Evolutionary conservation across 2,329 filamentous ascomycete genomes (phyloP).

Genomic region (Pseudogymnoascus sp.): DNA sequence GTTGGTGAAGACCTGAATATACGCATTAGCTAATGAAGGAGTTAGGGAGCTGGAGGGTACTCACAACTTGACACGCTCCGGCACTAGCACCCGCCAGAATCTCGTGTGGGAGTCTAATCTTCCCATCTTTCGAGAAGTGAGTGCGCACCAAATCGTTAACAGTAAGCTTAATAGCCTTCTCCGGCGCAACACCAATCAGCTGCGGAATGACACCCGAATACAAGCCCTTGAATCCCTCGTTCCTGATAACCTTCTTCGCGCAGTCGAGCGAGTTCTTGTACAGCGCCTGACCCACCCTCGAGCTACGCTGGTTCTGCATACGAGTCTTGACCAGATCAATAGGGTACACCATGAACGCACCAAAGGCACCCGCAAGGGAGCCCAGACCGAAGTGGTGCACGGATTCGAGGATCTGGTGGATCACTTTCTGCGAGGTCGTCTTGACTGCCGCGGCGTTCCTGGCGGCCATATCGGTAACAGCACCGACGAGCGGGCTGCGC

Average conservation of each 20-base stretch:
- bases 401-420: constrained; percentile 65
- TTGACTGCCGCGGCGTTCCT: constrained; percentile 41
- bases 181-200: constrained; percentile 93
- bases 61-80: constrained; percentile 91
- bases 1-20: constrained; percentile 78
- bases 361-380: constrained; percentile 87
- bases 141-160: constrained; percentile 89
- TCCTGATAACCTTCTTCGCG: constrained; percentile 83
- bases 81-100: constrained; percentile 82
- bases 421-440: constrained; percentile 47
- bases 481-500: constrained; percentile 49
- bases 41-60: constrained; percentile 33
- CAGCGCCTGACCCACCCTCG: constrained; percentile 73
- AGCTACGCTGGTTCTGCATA: constrained; percentile 91
- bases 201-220: constrained; percentile 95
- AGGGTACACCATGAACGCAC: constrained; percentile 98
- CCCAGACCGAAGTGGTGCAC: constrained; percentile 86
- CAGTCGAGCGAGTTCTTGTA: constrained; percentile 99
- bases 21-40: constrained; percentile 10
- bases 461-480: constrained; percentile 33
- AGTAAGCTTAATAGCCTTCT: constrained; percentile 98
- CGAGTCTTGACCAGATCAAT: constrained; percentile 98
- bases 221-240: constrained; percentile 81
- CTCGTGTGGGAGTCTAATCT: constrained; percentile 66
- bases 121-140: constrained; percentile 64